These are phyloP conservation scores for Iris pallida DNA, from an alignment of 116 monocot species.

Conservation along the genomic window DNA sequence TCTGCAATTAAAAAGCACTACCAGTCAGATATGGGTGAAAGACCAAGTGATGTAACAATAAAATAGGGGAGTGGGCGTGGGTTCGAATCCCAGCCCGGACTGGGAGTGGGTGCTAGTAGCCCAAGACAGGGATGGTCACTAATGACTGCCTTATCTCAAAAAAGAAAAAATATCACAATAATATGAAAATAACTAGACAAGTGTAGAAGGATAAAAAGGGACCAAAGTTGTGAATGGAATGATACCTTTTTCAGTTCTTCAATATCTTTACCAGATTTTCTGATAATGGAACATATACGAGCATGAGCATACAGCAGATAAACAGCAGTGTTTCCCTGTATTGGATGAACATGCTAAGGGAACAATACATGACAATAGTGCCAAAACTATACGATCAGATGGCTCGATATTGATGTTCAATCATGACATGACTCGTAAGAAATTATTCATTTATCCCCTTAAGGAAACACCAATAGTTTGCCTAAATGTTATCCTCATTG, in stretches of 20 bases:
- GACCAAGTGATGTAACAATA: too few species aligned
- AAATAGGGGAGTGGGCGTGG: too few species aligned
- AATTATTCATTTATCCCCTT: too few species aligned
- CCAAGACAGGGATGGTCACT: not conserved
- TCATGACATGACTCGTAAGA: too few species aligned
- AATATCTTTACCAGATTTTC: constrained; percentile 83
- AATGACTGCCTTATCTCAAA: not conserved
- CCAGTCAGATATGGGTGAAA: too few species aligned
- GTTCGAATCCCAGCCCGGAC: too few species aligned
- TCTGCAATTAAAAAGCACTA: constrained; percentile 26
- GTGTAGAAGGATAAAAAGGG: too few species aligned
- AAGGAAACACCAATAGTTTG: too few species aligned
- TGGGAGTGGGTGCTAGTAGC: not conserved
- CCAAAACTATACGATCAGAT: not conserved
- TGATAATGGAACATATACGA: constrained; percentile 93
- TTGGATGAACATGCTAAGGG: constrained; percentile 4
- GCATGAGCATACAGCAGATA: constrained; percentile 98
- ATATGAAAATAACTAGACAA: too few species aligned
- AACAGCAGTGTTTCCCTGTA: constrained; percentile 96
- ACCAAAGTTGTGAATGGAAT: not conserved
- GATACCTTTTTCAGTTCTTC: constrained; percentile 72
- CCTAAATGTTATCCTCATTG: too few species aligned
- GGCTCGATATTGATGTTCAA: not conserved
- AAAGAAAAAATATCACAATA: not conserved
- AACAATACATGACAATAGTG: not conserved